Percentiles rank a stretch among this genome's conserved stretches.
Evolutionary conservation across 2,329 filamentous ascomycete species (phyloP).

Genomic region (Hypomyces perniciosus): DNA sequence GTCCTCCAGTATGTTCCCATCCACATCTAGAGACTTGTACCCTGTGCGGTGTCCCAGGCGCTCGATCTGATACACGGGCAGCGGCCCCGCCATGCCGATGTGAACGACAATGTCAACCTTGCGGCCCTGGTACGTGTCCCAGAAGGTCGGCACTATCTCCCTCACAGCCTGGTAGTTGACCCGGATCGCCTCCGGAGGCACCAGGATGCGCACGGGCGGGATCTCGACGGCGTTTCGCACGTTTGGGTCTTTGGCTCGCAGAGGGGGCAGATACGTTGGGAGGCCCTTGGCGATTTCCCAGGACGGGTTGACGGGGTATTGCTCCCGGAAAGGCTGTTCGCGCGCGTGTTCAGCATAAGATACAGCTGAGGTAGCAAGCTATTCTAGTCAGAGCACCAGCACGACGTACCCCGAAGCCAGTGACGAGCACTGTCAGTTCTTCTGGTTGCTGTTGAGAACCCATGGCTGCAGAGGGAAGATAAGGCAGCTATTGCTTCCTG

Average conservation of each 20-base stretch:
- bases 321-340: conserved; percentile 64
- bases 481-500: too few relatives aligned
- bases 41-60: conserved; percentile 63
- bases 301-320: conserved; percentile 70
- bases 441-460: conserved; percentile 35
- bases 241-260: conserved; percentile 36
- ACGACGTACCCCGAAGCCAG: conserved; percentile 52
- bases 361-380: neutral
- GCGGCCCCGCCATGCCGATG: conserved; percentile 69
- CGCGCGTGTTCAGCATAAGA: neutral
- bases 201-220: conserved; percentile 53
- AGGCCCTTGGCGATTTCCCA: conserved; percentile 69
- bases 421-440: conserved; percentile 54
- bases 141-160: conserved; percentile 56
- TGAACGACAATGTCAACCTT: conserved; percentile 62
- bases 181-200: conserved; percentile 60
- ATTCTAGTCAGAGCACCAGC: too few relatives aligned
- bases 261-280: conserved; percentile 55
- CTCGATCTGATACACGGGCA: conserved; percentile 64
- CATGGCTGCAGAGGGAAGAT: conserved; percentile 18
- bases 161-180: conserved; percentile 67
- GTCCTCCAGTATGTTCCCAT: conserved; percentile 53
- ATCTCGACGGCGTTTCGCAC: conserved; percentile 25
- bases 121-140: conserved; percentile 36
- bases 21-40: conserved; percentile 66